Conservation (phyloP, 352 stramenopile species). For the Phytophthora pistaciae region DNA sequence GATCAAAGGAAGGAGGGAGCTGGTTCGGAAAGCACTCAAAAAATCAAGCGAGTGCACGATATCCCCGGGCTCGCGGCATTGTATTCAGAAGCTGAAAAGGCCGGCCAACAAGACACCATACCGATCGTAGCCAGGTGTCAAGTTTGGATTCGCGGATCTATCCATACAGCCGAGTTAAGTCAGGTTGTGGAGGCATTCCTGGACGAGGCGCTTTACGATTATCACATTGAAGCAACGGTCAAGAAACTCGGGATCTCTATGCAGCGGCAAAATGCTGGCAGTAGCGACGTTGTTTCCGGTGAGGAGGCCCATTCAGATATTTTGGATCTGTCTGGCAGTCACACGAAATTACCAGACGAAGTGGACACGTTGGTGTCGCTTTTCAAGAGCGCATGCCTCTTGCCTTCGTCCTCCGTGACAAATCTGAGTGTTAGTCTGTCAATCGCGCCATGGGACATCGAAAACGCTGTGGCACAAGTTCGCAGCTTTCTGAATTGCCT, state of each 20-base stretch:
- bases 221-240: constrained; percentile 74
- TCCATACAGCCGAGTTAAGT: constrained; percentile 61
- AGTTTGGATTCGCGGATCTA: constrained; percentile 78
- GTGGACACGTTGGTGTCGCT: constrained; percentile 54
- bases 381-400: constrained; percentile 54
- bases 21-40: not conserved
- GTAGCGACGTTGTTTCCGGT: not conserved
- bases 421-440: constrained; percentile 49
- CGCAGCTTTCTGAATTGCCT: constrained; percentile 62
- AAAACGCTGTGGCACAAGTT: constrained; percentile 61
- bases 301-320: constrained; percentile 11
- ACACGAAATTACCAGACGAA: constrained; percentile 29
- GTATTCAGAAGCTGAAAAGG: constrained; percentile 20
- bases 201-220: constrained; percentile 83
- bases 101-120: not conserved
- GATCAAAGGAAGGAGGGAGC: constrained; percentile 15
- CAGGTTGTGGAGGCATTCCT: constrained; percentile 75
- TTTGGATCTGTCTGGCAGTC: constrained; percentile 7
- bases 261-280: constrained; percentile 6
- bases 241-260: constrained; percentile 30
- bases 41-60: constrained; percentile 30
- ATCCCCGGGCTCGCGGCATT: constrained; percentile 35
- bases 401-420: constrained; percentile 70
- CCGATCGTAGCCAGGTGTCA: constrained; percentile 61
- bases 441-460: constrained; percentile 73